Evolutionary conservation across 352 stramenopile genomes (phyloP).

Genomic region (Phytophthora constricta): DNA sequence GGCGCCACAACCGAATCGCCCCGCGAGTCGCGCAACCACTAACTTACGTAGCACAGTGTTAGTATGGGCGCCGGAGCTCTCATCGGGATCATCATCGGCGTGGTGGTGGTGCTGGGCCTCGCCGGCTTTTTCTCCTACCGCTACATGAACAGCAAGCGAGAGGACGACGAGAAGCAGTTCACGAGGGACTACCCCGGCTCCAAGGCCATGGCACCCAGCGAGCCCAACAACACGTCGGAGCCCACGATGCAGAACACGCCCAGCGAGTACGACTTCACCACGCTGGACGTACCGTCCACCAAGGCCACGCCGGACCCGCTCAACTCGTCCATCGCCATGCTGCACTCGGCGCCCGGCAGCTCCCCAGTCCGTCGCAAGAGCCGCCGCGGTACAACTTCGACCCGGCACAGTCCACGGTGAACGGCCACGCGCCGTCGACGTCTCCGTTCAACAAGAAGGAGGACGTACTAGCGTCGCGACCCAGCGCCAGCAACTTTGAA

Average conservation of each 20-base stretch:
- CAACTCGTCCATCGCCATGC: conserved; percentile 41
- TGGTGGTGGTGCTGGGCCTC: conserved; percentile 43
- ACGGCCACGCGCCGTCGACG: conserved; percentile 30
- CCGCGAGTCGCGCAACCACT: neutral
- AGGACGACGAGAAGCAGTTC: conserved; percentile 51
- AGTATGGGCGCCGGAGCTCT: conserved; percentile 50
- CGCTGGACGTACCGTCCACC: conserved; percentile 29
- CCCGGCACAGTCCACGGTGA: conserved; percentile 38
- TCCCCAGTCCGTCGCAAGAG: conserved; percentile 34
- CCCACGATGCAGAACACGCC: conserved; percentile 35
- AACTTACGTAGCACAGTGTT: neutral
- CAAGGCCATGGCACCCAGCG: conserved; percentile 29
- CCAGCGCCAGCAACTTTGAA: conserved; percentile 57
- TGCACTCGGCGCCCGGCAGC: conserved; percentile 25
- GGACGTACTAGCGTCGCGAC: conserved; percentile 46
- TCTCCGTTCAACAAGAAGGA: conserved; percentile 51
- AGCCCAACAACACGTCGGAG: conserved; percentile 22
- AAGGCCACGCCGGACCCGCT: conserved; percentile 34
- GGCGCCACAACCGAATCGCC: conserved; percentile 4
- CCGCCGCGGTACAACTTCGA: conserved; percentile 44
- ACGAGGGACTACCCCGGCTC: conserved; percentile 38
- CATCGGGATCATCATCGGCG: conserved; percentile 51
- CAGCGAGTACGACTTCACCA: conserved; percentile 48
- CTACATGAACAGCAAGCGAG: conserved; percentile 24
- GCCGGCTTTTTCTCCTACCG: conserved; percentile 51